Evolutionary conservation across 2,329 filamentous ascomycete genomes (phyloP), one percentile per base, ranked within the genome.

Genomic region (Bertia moriformis): DNA sequence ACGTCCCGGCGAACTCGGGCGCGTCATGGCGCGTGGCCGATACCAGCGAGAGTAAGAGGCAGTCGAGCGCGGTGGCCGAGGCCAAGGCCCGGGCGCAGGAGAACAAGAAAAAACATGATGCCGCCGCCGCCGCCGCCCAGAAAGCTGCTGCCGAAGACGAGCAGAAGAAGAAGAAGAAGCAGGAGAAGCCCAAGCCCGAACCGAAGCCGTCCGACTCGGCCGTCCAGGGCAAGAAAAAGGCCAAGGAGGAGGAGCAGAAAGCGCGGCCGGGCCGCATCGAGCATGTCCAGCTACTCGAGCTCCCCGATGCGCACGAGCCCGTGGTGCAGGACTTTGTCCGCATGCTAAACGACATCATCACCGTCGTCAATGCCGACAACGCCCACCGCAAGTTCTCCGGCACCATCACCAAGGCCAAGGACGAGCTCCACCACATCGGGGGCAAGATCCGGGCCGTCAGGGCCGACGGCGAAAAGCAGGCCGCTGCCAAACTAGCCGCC

Each of bases 291-390:
- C 33, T 14, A 15, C 33, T 36, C 7, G 33, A 36, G 33, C 33
- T 36, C 15, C 33, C 42, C 14, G 39, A 51, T 42, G 39, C 42
- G 15, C 7, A n/a, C 7, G 22, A 96, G 56, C 83, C 85, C 19
- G 72, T 94, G 22, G 83, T 96, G 17, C 87, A 95, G 60, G 86
- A 96, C 52, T 69, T 96, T 4, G 86, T 93, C 43, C 89, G 85
- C 63, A 88, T 94, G 63, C 71, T 98, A 50, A 98, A 98, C 62
- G 86, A 93, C 58, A 80, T 98, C 50, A 94, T 98, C 54, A 78
- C 84, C 5, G 85, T 93, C 37, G 79, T 95, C 56, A 94, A 95
- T 58, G 83, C 83, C 42, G 89, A 94, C 56, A 75, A 80, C 44
- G 75, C 84, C 41, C 74, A 80, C 45, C 71, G 71, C 48, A 86